Base-by-base conservation (phyloP, 164 flowering plant genomes). In the Nymphaea thermarum region DNA sequence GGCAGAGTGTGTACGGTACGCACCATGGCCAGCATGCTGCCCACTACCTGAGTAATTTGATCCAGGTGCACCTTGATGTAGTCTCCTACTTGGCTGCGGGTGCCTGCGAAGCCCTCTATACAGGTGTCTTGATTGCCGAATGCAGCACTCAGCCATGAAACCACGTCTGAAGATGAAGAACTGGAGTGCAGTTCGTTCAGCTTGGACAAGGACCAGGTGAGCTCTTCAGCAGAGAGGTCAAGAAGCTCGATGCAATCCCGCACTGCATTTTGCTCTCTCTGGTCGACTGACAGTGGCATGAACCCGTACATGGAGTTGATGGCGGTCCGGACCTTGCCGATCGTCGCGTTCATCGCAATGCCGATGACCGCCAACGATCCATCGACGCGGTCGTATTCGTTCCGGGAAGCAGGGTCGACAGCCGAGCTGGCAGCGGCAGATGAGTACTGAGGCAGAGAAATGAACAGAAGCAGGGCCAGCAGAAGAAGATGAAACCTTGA, bases 81-180 rank as follows among this genome's bases (percentile, higher is more conserved):
- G 16, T 70, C 73, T 71, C 79, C 82, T 3, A 90, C 57, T 3
- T 71, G 81, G 3, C 83, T 73, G 47, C 85, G 80, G 0, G 98
- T 88, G 68, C 93, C 94, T 44, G 87, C 89, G 66, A 93, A 90
- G 42, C 96, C 98, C 73, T 93, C 97, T 5, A 89, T 79, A 76
- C 98, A 93, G 0, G 98, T 93, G 68, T 93, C 98, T 72, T 87
- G 97, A 78, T 93, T 93, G 68, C 96, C 84, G 17, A 93, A 53
- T 0, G 97, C 98, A 3, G 97, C 98, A 65, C 96, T 90, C 3
- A 93, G 79, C 97, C 96, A 93, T 2, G 98, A 87, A 69, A 79
- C 78, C 1, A 93, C 81, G 72, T 90, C 80, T 2, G 85, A 92
- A 71, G 79, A 77, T 15, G 63, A 61, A 2, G 68, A 51, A 17